phyloP scores from a whole-genome alignment of 1,284 basidiomycete genomes.

The Heterobasidion annosum region DNA sequence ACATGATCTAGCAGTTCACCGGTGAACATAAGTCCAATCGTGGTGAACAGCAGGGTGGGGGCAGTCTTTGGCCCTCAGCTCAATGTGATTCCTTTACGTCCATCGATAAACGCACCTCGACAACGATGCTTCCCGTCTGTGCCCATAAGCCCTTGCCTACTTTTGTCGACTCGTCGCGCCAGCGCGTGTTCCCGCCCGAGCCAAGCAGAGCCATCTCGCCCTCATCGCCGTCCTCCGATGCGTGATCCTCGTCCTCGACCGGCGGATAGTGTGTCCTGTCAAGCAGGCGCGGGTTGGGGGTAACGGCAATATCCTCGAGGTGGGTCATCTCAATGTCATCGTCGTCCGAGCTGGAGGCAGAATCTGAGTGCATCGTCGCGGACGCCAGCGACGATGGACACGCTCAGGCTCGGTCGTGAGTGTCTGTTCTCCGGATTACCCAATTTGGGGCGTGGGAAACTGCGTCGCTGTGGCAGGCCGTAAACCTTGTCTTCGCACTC shows the following conservation, averaged over 20 bases:
- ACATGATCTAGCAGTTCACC: conserved; percentile 84
- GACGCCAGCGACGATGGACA: background rate
- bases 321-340: conserved; percentile 27
- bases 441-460: conserved; percentile 3
- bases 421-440: background rate
- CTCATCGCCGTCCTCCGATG: conserved; percentile 19
- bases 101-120: conserved; percentile 40
- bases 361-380: conserved; percentile 4
- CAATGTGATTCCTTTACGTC: conserved; percentile 3
- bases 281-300: conserved; percentile 16
- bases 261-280: conserved; percentile 11
- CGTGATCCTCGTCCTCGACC: conserved; percentile 17
- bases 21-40: conserved; percentile 73
- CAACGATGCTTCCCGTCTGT: conserved; percentile 48
- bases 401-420: background rate
- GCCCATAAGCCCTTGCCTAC: conserved; percentile 27
- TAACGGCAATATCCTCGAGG: conserved; percentile 21
- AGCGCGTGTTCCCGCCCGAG: conserved; percentile 16
- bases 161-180: conserved; percentile 14
- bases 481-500: conserved; percentile 11
- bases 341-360: conserved; percentile 6
- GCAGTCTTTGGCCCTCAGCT: conserved; percentile 41
- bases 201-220: conserved; percentile 25
- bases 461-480: conserved; percentile 9
- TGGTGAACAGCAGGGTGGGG: conserved; percentile 66